phyloP scores from a whole-genome alignment of 1,284 basidiomycete species.

The Tilletia horrida region DNA sequence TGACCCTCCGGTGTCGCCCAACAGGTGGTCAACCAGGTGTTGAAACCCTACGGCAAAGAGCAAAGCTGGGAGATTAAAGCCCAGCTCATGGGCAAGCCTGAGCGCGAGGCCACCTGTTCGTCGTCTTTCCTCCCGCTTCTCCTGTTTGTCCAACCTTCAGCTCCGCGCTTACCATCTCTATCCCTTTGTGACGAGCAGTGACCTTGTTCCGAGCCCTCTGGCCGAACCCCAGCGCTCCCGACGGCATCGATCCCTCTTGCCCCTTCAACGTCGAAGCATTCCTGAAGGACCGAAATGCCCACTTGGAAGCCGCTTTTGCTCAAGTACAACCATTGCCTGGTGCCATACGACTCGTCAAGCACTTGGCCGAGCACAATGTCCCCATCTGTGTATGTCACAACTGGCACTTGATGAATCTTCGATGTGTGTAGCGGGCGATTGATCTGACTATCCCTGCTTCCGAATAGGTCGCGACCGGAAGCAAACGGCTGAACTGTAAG shows the following conservation, averaged over 20 bases:
- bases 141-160: neutral
- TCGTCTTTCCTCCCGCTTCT: neutral
- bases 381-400: conserved; percentile 44
- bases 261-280: conserved; percentile 52
- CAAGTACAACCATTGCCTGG: conserved; percentile 52
- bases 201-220: conserved; percentile 47
- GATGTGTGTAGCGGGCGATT: neutral
- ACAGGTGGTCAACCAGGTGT: conserved; percentile 52
- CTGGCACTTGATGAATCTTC: neutral
- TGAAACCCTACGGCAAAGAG: conserved; percentile 52
- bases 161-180: neutral
- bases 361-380: conserved; percentile 46
- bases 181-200: conserved; percentile 18
- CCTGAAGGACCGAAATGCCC: conserved; percentile 43
- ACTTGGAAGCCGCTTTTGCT: conserved; percentile 45
- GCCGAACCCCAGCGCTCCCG: conserved; percentile 33
- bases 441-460: neutral
- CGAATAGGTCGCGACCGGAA: conserved; percentile 46
- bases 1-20: neutral
- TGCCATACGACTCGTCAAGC: conserved; percentile 46
- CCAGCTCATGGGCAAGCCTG: conserved; percentile 53
- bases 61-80: conserved; percentile 55
- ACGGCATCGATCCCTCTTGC: conserved; percentile 35
- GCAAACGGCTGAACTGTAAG: conserved; percentile 47
- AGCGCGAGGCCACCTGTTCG: conserved; percentile 46